Base-by-base conservation (phyloP, 345 rosid species). In the Firmiana major region DNA sequence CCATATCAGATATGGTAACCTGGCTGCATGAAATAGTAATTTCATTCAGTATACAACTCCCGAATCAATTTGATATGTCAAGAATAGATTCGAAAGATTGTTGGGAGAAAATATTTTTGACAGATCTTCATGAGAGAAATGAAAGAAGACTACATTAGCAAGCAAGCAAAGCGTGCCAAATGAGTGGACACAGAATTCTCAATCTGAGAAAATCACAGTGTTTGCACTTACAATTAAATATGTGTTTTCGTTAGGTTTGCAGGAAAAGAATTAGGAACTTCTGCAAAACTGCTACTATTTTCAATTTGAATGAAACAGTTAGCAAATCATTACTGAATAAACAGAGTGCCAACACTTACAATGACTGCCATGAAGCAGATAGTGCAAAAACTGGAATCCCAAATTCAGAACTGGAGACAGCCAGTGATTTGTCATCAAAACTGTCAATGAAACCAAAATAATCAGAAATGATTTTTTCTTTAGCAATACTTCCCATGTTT, bases 291-390 rank as follows among this genome's bases (percentile, higher is more conserved):
- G 45, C 57, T 68, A 13, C 73, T 46, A 15, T 68, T 12, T 68
- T 16, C 12, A 13, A 46, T 46, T 22, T 68, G 34, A 68, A 24
- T 68, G 46, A 12, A 68, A 46, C 21, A 12, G n/a, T 6, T 17
- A 49, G 17, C 60, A 17, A 51, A 49, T 31, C 45, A 51, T 70
- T 54, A 49, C 13, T 70, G 24, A 70, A 46, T 9, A 9, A 75
- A 63, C 13, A 60, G 28, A 63, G n/a, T 63, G 43, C 31, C 68
- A 65, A 57, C 60, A 90, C 98, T 89, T 85, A 95, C 99, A 75
- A 82, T 66, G 90, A 86, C 72, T 75, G 91, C 89, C 88, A 83
- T 57, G 88, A 92, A 80, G 98, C 93, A 71, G 94, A 90, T 55
- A 95, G 79, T 58, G 87, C 82, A 75, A 85, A 83, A 71, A 91